Evolutionary conservation across 1,139 yeast genomes (phyloP).

Genomic region (Geotrichum restrictum): DNA sequence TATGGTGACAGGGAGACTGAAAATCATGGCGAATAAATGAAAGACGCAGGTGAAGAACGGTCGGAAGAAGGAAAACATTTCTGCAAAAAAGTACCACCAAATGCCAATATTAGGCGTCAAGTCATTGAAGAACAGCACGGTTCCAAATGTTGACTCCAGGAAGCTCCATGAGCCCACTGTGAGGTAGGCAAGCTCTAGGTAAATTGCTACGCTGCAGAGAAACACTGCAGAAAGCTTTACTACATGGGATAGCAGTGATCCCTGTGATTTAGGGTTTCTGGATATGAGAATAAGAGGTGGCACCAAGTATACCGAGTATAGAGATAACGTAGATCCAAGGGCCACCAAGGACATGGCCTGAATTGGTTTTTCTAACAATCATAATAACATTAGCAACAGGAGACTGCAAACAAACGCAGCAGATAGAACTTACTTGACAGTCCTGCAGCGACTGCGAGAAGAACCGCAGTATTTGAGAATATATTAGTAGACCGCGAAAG

Average conservation of each 20-base stretch:
- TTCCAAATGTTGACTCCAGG: slow-evolving; percentile 57
- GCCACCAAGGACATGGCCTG: slow-evolving; percentile 56
- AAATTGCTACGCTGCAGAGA: slow-evolving; percentile 31
- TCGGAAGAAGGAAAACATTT: slow-evolving; percentile 85
- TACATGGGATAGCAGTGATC: slow-evolving; percentile 8
- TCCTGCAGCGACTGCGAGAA: slow-evolving; percentile 49
- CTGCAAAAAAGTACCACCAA: slow-evolving; percentile 98
- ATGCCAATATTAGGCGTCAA: slow-evolving; percentile 83
- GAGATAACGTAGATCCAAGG: slow-evolving; percentile 60
- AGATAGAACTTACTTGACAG: neutral
- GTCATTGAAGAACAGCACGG: slow-evolving; percentile 58
- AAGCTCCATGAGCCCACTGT: slow-evolving; percentile 51
- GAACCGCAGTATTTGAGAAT: slow-evolving; percentile 56
- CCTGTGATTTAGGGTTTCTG: slow-evolving; percentile 9
- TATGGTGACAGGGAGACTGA: slow-evolving; percentile 68
- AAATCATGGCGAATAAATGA: slow-evolving; percentile 67
- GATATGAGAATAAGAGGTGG: slow-evolving; percentile 28
- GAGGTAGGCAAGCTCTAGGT: slow-evolving; percentile 44
- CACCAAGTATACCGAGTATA: slow-evolving; percentile 50
- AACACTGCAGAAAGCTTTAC: slow-evolving; percentile 26
- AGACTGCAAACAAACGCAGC: neutral
- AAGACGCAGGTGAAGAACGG: slow-evolving; percentile 81
- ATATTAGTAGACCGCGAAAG: slow-evolving; percentile 65
- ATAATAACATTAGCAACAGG: slow-evolving; percentile 24
- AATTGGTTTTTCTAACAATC: slow-evolving; percentile 39